Conservation (phyloP, 208 protist species). For the Trypanosoma melophagium region DNA sequence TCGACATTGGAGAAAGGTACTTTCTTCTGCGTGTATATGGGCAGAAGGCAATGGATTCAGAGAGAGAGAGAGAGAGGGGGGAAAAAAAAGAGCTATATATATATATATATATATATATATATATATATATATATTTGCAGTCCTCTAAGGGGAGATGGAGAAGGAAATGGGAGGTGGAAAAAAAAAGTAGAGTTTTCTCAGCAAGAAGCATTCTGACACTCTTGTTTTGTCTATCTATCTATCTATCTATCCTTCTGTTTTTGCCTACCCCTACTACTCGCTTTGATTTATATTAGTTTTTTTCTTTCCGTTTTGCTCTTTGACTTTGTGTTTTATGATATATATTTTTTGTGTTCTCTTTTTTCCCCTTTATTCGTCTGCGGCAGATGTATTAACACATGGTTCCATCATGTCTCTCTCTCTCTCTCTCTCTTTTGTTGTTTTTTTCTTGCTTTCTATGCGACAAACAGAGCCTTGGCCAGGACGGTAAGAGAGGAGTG, state of each 20-base stretch:
- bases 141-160: too few species aligned
- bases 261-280: background rate
- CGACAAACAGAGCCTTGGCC: too few species aligned
- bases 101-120: background rate
- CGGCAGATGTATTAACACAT: too few species aligned
- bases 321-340: too few species aligned
- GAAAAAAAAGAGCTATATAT: background rate
- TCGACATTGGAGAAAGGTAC: background rate
- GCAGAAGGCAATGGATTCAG: background rate
- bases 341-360: too few species aligned
- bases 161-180: too few species aligned
- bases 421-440: background rate
- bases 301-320: background rate
- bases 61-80: background rate
- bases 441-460: background rate
- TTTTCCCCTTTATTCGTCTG: too few species aligned
- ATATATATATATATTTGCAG: too few species aligned
- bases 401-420: too few species aligned
- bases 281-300: slow-evolving; percentile 1
- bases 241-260: slow-evolving; percentile 4
- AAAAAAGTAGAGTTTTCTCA: too few species aligned
- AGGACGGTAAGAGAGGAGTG: too few species aligned
- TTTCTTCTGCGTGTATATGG: background rate
- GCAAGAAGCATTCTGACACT: background rate
- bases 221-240: slow-evolving; percentile 6